Percentiles rank a stretch among this genome's conserved stretches.
Conservation (phyloP, 805 yeast genomes). For the Suhomyces emberorum region DNA sequence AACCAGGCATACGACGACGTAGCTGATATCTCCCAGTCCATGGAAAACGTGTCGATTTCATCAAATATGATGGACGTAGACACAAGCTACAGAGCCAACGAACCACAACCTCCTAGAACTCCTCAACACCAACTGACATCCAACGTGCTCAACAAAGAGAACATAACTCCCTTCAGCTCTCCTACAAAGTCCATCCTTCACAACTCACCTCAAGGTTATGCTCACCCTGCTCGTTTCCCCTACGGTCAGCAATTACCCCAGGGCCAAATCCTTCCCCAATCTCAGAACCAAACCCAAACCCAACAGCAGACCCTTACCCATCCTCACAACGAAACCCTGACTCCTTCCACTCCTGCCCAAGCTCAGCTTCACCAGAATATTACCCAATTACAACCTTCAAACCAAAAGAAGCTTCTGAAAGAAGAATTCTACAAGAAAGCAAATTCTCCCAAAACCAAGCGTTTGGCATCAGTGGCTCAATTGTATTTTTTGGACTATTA, state of each 20-base stretch:
- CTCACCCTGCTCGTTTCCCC: constrained; percentile 9
- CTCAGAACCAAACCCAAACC: constrained; percentile 8
- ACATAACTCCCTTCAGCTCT: constrained; percentile 32
- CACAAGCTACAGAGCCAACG: constrained; percentile 19
- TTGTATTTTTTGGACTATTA: constrained; percentile 92
- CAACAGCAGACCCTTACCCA: constrained; percentile 12
- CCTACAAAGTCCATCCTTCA: constrained; percentile 38
- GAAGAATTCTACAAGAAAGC: constrained; percentile 57
- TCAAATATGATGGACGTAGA: constrained; percentile 40
- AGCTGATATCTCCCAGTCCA: constrained; percentile 38
- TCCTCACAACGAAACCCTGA: constrained; percentile 9
- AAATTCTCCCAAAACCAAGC: constrained; percentile 69
- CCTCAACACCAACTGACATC: constrained; percentile 11
- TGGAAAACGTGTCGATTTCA: constrained; percentile 41
- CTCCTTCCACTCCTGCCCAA: constrained; percentile 3
- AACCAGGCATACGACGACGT: constrained; percentile 19
- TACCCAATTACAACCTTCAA: constrained; percentile 28
- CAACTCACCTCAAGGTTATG: constrained; percentile 19
- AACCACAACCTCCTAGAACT: constrained; percentile 13
- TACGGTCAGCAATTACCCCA: constrained; percentile 12
- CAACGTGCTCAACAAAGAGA: constrained; percentile 31
- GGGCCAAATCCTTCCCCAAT: constrained; percentile 15
- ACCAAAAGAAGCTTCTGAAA: constrained; percentile 18
- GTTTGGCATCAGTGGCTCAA: constrained; percentile 88
- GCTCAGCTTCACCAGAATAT: constrained; percentile 25